phyloP scores from a whole-genome alignment of 371 early-diverging fungal species.

The Blakeslea trispora region DNA sequence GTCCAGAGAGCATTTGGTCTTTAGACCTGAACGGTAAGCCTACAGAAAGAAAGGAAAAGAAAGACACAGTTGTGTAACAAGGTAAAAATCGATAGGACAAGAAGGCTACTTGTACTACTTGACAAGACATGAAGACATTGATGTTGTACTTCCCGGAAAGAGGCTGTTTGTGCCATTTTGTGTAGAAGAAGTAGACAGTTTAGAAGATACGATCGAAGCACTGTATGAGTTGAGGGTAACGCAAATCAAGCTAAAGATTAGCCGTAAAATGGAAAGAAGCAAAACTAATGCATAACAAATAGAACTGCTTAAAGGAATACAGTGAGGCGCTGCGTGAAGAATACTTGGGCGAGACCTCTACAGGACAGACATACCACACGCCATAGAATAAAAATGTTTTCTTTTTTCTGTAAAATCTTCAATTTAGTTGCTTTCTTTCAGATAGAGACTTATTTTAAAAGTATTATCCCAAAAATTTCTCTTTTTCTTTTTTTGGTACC shows the following conservation, averaged over 20 bases:
- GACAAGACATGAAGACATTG: background rate
- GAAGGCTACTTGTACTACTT: background rate
- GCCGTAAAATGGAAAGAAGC: background rate
- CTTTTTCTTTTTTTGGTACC: no score
- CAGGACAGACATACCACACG: no score
- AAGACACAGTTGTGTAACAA: background rate
- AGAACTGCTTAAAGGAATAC: background rate
- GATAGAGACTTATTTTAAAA: no score
- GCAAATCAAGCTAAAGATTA: background rate
- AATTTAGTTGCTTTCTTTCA: no score
- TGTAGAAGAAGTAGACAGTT: background rate
- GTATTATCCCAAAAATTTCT: no score
- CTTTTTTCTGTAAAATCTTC: no score
- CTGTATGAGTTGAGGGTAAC: background rate
- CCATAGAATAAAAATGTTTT: no score
- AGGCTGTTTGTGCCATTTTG: background rate
- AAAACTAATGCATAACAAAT: background rate
- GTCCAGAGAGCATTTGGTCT: background rate
- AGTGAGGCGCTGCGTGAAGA: background rate
- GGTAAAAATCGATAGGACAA: background rate
- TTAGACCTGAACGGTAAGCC: background rate
- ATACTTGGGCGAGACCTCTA: no score
- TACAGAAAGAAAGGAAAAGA: background rate
- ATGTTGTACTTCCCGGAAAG: background rate
- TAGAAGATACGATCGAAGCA: background rate